Percentiles rank a stretch among this genome's conserved stretches.
These are phyloP conservation scores for Colletotrichum melonis DNA, from an alignment of 2,329 filamentous ascomycete genomes.

Conservation along the genomic window DNA sequence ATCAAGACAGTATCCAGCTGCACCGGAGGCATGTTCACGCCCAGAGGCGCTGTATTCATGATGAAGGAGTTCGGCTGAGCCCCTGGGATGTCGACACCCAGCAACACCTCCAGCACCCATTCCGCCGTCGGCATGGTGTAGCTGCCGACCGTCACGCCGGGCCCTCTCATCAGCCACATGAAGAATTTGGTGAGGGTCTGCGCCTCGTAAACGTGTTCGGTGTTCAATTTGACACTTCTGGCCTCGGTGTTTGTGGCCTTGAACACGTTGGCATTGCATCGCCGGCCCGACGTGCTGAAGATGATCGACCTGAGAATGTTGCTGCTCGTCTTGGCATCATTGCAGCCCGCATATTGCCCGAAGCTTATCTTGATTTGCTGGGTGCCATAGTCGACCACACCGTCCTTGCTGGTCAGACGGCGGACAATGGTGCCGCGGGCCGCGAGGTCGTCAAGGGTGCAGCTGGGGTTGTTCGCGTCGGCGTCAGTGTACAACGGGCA, in stretches of 20 bases:
- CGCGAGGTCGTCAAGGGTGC: too few relatives aligned
- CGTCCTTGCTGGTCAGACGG: too few relatives aligned
- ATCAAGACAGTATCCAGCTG: neutral
- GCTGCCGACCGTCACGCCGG: neutral
- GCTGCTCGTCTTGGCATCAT: neutral
- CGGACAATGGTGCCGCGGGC: too few relatives aligned
- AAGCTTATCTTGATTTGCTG: too few relatives aligned
- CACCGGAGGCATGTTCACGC: too few relatives aligned
- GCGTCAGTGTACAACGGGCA: neutral
- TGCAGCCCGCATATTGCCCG: too few relatives aligned
- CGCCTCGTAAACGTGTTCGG: neutral
- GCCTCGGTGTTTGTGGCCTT: too few relatives aligned
- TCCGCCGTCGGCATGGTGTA: neutral
- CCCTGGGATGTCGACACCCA: neutral
- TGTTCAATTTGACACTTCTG: neutral
- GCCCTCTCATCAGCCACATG: neutral
- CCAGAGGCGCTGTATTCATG: too few relatives aligned
- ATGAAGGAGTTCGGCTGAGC: neutral
- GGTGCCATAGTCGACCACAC: too few relatives aligned
- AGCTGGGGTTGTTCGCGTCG: neutral
- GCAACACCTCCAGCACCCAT: neutral
- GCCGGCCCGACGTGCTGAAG: neutral
- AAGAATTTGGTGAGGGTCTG: neutral
- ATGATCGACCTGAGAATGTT: neutral
- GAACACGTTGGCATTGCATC: too few relatives aligned